Base-by-base conservation (phyloP, 2,329 filamentous ascomycete species). In the Saccharata proteae region DNA sequence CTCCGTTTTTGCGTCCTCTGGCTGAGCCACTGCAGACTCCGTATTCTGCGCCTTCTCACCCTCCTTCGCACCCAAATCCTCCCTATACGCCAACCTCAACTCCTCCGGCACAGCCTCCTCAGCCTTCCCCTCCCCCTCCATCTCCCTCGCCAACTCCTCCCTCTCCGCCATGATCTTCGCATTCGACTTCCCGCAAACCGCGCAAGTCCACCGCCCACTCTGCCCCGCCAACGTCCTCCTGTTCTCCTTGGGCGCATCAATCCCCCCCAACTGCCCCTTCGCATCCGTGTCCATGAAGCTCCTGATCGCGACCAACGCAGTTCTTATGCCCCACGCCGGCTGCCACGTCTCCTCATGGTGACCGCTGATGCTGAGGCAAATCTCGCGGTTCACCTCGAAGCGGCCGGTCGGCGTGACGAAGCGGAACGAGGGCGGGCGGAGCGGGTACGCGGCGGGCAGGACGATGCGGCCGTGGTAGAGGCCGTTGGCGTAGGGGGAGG, bases 291-390 rank as follows among this genome's bases (percentile, higher is more conserved):
- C 85, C 85, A 98, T 96, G 56, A 94, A 94, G 44, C 74, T 80
- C 33, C 90, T 64, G 29, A 96, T 73, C 5, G 74, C 75, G 4
- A 74, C 65, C 35, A 98, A 61, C 11, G 90, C 88, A 4, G 90
- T 96, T 37, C 90, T 71, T 7, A 98, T 79, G 0, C 90, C 90
- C 90, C 90, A 98, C 1, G 90, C 90, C 0, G 90, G 90, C 67
- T 94, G 88, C 90, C 90, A 98, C 11, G 83, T 93, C 62, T 96
- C 90, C 55, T 96, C 90, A 59, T 98, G 90, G 57, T 94, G 88
- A 2, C 86, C 88, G 31, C 75, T 82, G 47, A 96, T 98, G 47
- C 75, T 83, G 11, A 98, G 73, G 52, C 90, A 98, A 45, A 98
- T 96, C 63, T 96, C 88, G 42, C 90, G 76, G 54, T 98, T 98